Conservation (phyloP, 2,329 filamentous ascomycete species). For the Xylaria digitata region DNA sequence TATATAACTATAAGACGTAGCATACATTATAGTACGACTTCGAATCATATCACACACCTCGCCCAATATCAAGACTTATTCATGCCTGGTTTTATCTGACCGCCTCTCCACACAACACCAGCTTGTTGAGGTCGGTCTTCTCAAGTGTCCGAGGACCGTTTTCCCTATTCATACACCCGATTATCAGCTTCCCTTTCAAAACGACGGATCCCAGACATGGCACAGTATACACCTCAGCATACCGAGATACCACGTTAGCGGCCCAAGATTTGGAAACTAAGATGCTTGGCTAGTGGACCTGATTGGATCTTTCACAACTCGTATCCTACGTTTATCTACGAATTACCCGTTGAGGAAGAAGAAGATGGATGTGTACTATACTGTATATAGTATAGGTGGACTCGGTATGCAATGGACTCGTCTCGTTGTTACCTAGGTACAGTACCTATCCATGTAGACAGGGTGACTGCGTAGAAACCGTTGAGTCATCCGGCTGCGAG, state of each 20-base stretch:
- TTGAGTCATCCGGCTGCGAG: slow-evolving; percentile 12
- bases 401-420: no score
- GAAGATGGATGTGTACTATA: background rate
- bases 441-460: no score
- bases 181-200: slow-evolving; percentile 15
- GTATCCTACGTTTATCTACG: background rate
- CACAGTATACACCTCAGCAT: background rate
- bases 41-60: slow-evolving; percentile 4
- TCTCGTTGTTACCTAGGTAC: background rate
- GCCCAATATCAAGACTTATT: background rate
- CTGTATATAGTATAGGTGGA: background rate
- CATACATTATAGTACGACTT: background rate
- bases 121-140: slow-evolving; percentile 36
- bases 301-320: slow-evolving; percentile 11
- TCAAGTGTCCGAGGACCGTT: slow-evolving; percentile 30
- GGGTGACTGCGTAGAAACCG: no score
- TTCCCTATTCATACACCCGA: slow-evolving; percentile 5
- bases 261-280: background rate
- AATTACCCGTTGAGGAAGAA: background rate
- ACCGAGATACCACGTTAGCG: background rate
- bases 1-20: slow-evolving; percentile 20
- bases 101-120: slow-evolving; percentile 15
- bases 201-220: background rate
- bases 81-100: slow-evolving; percentile 8
- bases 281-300: slow-evolving; percentile 12